Evolutionary conservation across 2,329 filamentous ascomycete species (phyloP).

Genomic region (Diaporthe ampelina): DNA sequence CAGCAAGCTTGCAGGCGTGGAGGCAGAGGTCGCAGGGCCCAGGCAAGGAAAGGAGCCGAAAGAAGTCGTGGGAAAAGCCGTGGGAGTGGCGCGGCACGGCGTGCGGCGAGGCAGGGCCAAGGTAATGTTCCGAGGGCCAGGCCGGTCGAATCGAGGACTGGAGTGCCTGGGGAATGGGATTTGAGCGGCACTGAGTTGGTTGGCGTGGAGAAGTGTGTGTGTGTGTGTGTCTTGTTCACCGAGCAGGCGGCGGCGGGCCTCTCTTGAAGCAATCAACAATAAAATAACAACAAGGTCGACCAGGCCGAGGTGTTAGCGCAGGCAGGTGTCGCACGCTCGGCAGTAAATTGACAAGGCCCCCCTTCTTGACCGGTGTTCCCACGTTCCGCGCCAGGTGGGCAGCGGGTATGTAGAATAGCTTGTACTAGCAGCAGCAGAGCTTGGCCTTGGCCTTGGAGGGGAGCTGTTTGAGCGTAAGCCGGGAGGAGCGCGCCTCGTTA

Average conservation of each 20-base stretch:
- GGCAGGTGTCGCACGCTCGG: constrained; percentile 10
- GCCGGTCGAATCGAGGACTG: constrained; percentile 27
- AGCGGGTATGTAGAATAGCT: not conserved
- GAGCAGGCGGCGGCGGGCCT: constrained; percentile 18
- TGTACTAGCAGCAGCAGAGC: constrained; percentile 11
- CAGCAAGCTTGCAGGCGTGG: not conserved
- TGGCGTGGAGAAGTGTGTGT: constrained; percentile 7
- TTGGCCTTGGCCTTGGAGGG: not conserved
- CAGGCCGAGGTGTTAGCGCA: constrained; percentile 26
- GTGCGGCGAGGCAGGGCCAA: constrained; percentile 17
- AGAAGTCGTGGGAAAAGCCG: constrained; percentile 21
- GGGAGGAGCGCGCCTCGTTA: constrained; percentile 1
- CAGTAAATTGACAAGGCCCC: constrained; percentile 13
- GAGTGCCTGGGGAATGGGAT: not conserved
- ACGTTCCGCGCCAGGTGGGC: constrained; percentile 1
- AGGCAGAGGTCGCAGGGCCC: constrained; percentile 1
- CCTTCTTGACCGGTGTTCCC: constrained; percentile 22
- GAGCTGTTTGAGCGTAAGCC: not conserved
- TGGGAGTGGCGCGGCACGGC: constrained; percentile 13
- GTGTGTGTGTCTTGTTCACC: constrained; percentile 17
- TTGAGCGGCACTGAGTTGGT: not conserved
- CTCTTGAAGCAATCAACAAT: constrained; percentile 3
- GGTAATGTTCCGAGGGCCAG: constrained; percentile 32
- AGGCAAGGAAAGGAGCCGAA: constrained; percentile 27
- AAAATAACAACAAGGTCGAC: constrained; percentile 20